Conservation (phyloP, 441 rosid species). For the Aleurites moluccanus region DNA sequence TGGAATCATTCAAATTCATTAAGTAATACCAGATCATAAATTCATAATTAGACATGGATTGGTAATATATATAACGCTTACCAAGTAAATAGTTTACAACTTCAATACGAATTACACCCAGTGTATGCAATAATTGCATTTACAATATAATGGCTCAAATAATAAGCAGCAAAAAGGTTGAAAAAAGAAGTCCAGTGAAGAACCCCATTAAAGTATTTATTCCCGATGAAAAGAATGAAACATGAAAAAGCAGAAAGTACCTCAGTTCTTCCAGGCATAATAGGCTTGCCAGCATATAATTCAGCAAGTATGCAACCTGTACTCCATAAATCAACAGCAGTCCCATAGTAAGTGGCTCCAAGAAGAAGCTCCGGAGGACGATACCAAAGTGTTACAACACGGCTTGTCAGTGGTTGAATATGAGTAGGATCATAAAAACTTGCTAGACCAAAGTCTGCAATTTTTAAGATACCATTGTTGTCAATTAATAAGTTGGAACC, state of each 20-base stretch:
- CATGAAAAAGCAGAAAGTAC: conserved; percentile 32
- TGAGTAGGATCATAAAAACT: conserved; percentile 71
- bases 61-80: not conserved
- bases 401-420: conserved; percentile 81
- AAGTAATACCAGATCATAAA: not conserved
- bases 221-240: not conserved
- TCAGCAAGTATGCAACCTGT: conserved; percentile 96
- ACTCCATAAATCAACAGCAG: conserved; percentile 97
- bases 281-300: conserved; percentile 95
- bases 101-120: not conserved
- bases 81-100: not conserved
- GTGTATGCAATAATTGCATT: not conserved
- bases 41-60: not conserved
- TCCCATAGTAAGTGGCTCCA: conserved; percentile 85
- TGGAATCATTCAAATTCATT: not conserved
- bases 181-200: not conserved
- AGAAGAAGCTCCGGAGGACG: conserved; percentile 96
- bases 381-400: conserved; percentile 98
- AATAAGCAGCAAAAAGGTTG: not conserved
- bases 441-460: conserved; percentile 96
- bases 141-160: not conserved
- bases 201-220: not conserved
- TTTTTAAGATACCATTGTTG: conserved; percentile 83
- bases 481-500: conserved; percentile 93
- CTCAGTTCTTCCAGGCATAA: conserved; percentile 99